Percentiles rank a stretch among this genome's conserved stretches.
Evolutionary conservation across 2,329 filamentous ascomycete species (phyloP).

Genomic region (Sclerotinia nivalis): DNA sequence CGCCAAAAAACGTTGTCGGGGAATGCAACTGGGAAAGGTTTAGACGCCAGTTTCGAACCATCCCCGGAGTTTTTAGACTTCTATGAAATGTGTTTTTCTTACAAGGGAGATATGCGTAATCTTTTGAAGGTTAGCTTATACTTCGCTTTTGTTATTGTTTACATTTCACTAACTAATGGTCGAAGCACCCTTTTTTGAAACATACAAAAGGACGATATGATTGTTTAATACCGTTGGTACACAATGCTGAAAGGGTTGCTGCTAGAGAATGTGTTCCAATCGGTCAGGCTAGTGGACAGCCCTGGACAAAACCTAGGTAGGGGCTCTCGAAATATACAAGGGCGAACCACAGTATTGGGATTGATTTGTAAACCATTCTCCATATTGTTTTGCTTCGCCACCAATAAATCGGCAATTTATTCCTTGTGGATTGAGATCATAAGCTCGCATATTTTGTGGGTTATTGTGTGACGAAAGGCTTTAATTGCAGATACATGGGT

Average conservation of each 20-base stretch:
- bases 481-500: too few species aligned
- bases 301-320: too few species aligned
- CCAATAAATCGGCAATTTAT: too few species aligned
- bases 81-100: not conserved
- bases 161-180: not conserved
- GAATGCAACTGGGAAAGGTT: not conserved
- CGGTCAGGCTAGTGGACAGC: not conserved
- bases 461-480: too few species aligned
- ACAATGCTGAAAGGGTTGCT: not conserved
- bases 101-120: not conserved
- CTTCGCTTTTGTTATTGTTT: not conserved
- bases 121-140: not conserved
- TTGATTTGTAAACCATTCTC: too few species aligned
- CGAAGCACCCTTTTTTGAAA: not conserved
- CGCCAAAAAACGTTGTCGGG: not conserved
- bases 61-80: not conserved
- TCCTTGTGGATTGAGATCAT: too few species aligned
- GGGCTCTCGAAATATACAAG: too few species aligned
- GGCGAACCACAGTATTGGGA: too few species aligned
- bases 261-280: not conserved
- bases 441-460: too few species aligned
- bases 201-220: not conserved
- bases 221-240: not conserved
- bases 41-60: not conserved
- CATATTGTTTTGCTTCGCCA: too few species aligned